Percentiles rank a stretch among this genome's conserved stretches.
Conservation (phyloP, 805 yeast genomes). For the Clavispora santaluciae region DNA sequence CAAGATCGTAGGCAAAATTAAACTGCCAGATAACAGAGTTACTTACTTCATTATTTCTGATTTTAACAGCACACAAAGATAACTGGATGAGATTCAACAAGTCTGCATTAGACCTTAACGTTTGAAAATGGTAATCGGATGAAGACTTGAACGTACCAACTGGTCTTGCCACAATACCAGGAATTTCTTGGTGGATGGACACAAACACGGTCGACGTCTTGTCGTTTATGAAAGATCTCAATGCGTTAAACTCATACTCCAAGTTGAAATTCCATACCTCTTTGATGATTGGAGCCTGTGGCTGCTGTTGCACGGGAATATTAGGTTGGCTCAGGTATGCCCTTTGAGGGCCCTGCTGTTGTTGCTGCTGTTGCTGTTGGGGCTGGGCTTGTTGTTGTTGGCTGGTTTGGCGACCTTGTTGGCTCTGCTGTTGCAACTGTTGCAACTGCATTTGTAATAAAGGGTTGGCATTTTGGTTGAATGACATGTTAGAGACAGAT, state of each 20-base stretch:
- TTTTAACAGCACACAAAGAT: slow-evolving; percentile 35
- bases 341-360: slow-evolving; percentile 33
- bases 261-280: slow-evolving; percentile 75
- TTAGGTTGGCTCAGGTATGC: slow-evolving; percentile 7
- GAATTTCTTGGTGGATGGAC: slow-evolving; percentile 85
- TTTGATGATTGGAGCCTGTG: slow-evolving; percentile 49
- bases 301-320: slow-evolving; percentile 15
- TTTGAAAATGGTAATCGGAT: slow-evolving; percentile 92
- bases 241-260: slow-evolving; percentile 58
- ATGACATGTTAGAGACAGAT: slow-evolving; percentile 6
- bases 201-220: slow-evolving; percentile 46
- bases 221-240: slow-evolving; percentile 54
- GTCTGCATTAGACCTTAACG: slow-evolving; percentile 88
- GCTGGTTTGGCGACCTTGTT: slow-evolving; percentile 7
- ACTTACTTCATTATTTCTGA: slow-evolving; percentile 44
- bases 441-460: slow-evolving; percentile 27
- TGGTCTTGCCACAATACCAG: slow-evolving; percentile 94
- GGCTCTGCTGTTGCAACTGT: slow-evolving; percentile 22
- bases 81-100: slow-evolving; percentile 80
- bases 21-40: slow-evolving; percentile 90
- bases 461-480: slow-evolving; percentile 20
- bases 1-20: slow-evolving; percentile 77
- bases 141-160: slow-evolving; percentile 88
- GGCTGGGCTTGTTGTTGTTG: slow-evolving; percentile 17
- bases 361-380: slow-evolving; percentile 14